These are phyloP conservation scores for Exobasidium rhododendri DNA, from an alignment of 1,284 basidiomycete genomes.

Conservation along the genomic window DNA sequence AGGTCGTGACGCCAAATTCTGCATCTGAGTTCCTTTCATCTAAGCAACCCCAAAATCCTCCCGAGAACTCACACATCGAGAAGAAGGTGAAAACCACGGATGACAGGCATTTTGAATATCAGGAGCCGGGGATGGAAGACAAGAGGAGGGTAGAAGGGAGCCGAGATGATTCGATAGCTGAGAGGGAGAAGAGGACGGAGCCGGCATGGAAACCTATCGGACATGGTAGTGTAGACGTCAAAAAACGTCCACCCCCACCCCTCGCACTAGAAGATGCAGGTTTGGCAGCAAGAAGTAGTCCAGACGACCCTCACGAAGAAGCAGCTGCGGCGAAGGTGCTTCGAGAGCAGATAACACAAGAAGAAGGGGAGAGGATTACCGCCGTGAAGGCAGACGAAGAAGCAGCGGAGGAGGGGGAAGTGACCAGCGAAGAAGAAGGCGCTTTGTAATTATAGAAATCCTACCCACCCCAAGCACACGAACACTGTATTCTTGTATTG, in stretches of 20 bases:
- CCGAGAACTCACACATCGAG: too few relatives aligned
- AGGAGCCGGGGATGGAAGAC: not conserved
- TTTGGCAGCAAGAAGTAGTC: not conserved
- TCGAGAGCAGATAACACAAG: not conserved
- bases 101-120: too few relatives aligned
- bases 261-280: not conserved
- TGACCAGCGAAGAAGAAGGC: constrained; percentile 1
- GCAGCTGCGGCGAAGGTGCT: constrained; percentile 7
- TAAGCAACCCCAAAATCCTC: too few relatives aligned
- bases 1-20: not conserved
- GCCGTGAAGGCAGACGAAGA: not conserved
- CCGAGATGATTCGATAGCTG: not conserved
- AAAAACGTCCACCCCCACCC: not conserved
- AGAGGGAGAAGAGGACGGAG: not conserved
- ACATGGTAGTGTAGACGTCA: not conserved
- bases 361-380: not conserved
- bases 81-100: too few relatives aligned
- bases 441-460: constrained; percentile 5
- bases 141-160: not conserved
- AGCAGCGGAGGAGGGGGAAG: not conserved
- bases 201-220: not conserved
- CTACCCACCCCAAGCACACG: not conserved
- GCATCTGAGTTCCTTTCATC: too few relatives aligned
- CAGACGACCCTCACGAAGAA: constrained; percentile 8
- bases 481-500: constrained; percentile 1